Evolutionary conservation across 176 grass and related monocot genomes (phyloP).

Genomic region (Rhynchospora tenuis): DNA sequence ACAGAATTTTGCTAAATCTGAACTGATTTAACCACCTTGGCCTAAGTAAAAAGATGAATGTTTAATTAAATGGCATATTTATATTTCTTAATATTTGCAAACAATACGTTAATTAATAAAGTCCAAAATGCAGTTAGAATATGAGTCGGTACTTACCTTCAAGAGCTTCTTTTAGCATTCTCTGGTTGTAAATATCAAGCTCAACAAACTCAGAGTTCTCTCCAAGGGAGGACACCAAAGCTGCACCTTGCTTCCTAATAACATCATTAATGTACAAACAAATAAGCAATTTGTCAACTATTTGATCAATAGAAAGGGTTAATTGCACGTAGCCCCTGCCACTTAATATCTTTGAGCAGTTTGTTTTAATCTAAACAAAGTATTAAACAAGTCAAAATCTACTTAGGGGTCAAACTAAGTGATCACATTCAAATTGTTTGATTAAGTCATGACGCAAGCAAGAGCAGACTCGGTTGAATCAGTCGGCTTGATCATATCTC

Average conservation of each 20-base stretch:
- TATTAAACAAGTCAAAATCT: too few species aligned
- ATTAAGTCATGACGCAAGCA: too few species aligned
- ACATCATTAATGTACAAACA: constrained; percentile 5
- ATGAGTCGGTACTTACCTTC: constrained; percentile 30
- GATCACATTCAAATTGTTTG: too few species aligned
- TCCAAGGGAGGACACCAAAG: constrained; percentile 54
- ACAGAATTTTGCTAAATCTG: background rate
- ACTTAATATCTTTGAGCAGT: background rate
- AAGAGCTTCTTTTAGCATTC: constrained; percentile 43
- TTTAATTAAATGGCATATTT: background rate
- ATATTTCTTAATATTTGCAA: background rate
- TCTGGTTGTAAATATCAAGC: constrained; percentile 41
- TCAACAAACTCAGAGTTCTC: constrained; percentile 52
- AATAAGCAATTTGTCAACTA: background rate
- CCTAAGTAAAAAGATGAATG: background rate
- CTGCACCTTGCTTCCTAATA: constrained; percentile 51
- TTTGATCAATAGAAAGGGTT: background rate
- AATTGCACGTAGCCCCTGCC: background rate
- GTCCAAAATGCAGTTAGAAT: background rate
- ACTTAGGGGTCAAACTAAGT: background rate
- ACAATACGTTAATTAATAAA: background rate
- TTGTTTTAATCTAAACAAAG: background rate
- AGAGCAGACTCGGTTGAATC: background rate
- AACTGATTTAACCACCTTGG: background rate
- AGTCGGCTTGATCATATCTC: background rate